phyloP scores from a whole-genome alignment of 139 green algal genomes.

The Chlamydomonas incerta region DNA sequence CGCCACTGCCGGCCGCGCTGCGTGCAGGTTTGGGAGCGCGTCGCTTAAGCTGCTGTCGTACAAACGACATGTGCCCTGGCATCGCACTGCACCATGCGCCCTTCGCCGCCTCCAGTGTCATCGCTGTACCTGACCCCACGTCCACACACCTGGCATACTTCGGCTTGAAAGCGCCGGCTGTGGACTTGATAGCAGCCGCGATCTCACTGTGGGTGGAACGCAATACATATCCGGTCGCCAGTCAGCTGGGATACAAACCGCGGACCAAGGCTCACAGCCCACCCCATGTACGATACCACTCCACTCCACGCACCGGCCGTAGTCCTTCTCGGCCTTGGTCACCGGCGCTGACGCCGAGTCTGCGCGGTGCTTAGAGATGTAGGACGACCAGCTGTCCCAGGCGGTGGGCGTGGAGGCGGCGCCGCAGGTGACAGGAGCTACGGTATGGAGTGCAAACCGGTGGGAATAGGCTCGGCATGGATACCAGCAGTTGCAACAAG shows the following conservation, averaged over 20 bases:
- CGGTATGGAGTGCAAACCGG: too few relatives aligned
- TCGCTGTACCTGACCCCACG: too few relatives aligned
- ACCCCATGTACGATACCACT: neutral
- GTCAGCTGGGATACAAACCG: neutral
- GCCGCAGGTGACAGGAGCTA: too few relatives aligned
- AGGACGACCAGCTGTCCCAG: conserved; percentile 46
- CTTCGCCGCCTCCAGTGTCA: too few relatives aligned
- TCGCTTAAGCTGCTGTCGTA: neutral
- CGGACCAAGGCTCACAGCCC: neutral
- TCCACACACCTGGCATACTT: conserved; percentile 35
- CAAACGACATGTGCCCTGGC: too few relatives aligned
- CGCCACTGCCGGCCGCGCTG: neutral
- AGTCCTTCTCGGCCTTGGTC: conserved; percentile 6
- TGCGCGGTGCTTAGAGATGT: conserved; percentile 36
- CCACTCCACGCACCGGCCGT: neutral
- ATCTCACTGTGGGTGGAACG: conserved; percentile 11
- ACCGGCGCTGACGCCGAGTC: neutral
- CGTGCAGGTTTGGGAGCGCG: too few relatives aligned
- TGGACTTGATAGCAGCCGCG: neutral
- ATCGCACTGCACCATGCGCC: too few relatives aligned
- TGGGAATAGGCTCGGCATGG: too few relatives aligned
- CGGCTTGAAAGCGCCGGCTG: conserved; percentile 18
- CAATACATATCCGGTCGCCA: neutral
- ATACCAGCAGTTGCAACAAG: too few relatives aligned
- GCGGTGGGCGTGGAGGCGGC: conserved; percentile 13